Evolutionary conservation across 257 asterid species (phyloP), one percentile per base, ranked within the genome.

Genomic region (Nicotiana attenuata): DNA sequence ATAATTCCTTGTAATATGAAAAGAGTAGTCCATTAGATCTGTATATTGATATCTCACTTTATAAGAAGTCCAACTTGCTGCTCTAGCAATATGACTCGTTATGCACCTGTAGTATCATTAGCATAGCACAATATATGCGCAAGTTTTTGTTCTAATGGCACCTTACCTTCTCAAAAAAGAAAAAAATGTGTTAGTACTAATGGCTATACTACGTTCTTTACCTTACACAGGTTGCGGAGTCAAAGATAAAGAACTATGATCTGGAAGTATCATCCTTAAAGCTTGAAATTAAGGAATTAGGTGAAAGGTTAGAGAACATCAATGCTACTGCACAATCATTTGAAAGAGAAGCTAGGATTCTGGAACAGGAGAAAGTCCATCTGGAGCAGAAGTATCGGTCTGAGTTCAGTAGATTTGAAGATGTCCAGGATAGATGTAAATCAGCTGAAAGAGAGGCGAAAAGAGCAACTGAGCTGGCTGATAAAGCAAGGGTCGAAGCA

Each of bases 401-500:
- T 20, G 94, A 94, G 84, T 89, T 92, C 52, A 79, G 88, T 77
- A 87, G 95, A 87, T 92, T 93, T 65, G 98, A 87, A 84, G 98
- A 96, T 77, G 87, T 93, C 50, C 92, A 93, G 75, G 94, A 92
- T 86, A 88, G 99, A 87, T 93, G 96, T 85, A 94, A 90, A 86
- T 83, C 86, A 28, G 98, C 99, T 20, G 99, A 96, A 83, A 90
- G 80, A 79, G 97, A 94, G 73, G 94, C 97, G 17, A 93, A 92
- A 85, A 89, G 98, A 82, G 96, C 95, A 1, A 96, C 91, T 11
- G 96, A 94, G 57, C 56, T 94, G 86, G 99, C 99, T 82, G 99
- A 94, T 84, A 87, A 87, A 86, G 99, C 98, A 65, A 90, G 99
- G 87, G 92, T 92, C 0, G 98, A 93, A 89, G 98, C 99, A 33